Conservation (phyloP, 2,329 filamentous ascomycete species). For the Hirsutella minnesotensis region DNA sequence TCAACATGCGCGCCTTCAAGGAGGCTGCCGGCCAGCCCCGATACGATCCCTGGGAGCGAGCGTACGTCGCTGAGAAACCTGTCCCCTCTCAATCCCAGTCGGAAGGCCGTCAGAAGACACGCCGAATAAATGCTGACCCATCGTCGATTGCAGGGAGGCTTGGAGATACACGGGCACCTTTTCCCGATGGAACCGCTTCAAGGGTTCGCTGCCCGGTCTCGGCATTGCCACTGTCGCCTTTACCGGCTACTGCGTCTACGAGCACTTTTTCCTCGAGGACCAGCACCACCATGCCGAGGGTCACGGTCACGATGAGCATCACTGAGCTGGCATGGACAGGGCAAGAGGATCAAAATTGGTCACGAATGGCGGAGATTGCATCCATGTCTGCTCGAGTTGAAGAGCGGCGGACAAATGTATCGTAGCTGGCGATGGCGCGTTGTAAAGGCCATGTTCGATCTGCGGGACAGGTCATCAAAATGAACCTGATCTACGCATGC, state of each 20-base stretch:
- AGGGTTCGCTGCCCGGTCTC: constrained; percentile 73
- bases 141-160: constrained; percentile 53
- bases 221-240: constrained; percentile 91
- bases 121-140: not conserved
- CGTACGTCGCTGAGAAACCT: constrained; percentile 33
- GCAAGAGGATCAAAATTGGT: too few relatives aligned
- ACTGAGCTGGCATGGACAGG: constrained; percentile 2
- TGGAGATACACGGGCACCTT: constrained; percentile 92
- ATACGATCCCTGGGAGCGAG: constrained; percentile 57
- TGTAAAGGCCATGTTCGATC: too few relatives aligned
- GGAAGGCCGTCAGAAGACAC: not conserved
- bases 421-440: too few relatives aligned
- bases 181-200: constrained; percentile 81
- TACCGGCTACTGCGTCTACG: constrained; percentile 76
- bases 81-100: not conserved
- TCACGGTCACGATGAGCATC: constrained; percentile 21
- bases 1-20: constrained; percentile 74
- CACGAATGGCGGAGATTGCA: too few relatives aligned
- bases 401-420: too few relatives aligned
- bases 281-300: constrained; percentile 43
- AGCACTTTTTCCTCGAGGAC: constrained; percentile 75
- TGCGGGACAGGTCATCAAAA: too few relatives aligned
- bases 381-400: too few relatives aligned
- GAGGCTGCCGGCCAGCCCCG: constrained; percentile 51
- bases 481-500: too few relatives aligned